Evolutionary conservation across 805 yeast species (phyloP), one percentile per base, ranked within the genome.

Genomic region (Vanderwaltozyma yarrowii): DNA sequence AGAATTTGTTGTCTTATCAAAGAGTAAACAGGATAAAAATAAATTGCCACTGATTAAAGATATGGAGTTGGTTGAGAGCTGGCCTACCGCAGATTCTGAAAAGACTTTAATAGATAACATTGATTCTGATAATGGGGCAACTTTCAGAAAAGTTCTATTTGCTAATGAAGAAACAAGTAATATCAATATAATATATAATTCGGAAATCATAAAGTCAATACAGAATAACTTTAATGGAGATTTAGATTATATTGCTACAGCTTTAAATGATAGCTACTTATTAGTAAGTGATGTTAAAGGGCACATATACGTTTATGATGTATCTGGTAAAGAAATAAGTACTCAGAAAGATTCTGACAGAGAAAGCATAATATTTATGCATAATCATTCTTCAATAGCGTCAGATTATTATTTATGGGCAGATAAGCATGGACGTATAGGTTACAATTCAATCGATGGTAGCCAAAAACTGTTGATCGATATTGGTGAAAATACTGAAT

Each of bases 371-470:
- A 43, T 49, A 10, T 38, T 47, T 12, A 38, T 49, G 38, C 38
- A 36, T 4, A 23, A 40, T 7, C 48, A 49, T 32, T 40, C 40
- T 13, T 27, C 36, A n/a, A 36, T 50, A 10, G 38, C 41, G 17
- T 39, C 38, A 9, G 46, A 47, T 10, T 37, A 42, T 32, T 39
- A 46, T 30, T 15, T 47, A 10, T 38, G 44, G 40, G 54, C 44
- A 15, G 45, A 44, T 29, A 38, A 38, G 2, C 30, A 32, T 12
- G 58, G 58, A 11, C 40, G 39, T 11, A 32, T 47, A 15, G 47
- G 42, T 2, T 40, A 29, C 20, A 38, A 41, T 14, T 37, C 45
- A 5, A 29, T 36, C 14, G 21, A 18, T 24, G 38, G 23, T 2
- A 29, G 31, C 9, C 21, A 29, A 5, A 39, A 37, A 8, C 34